phyloP scores from a whole-genome alignment of 495 filamentous ascomycete species.

The Penicillium atrosanguineum region DNA sequence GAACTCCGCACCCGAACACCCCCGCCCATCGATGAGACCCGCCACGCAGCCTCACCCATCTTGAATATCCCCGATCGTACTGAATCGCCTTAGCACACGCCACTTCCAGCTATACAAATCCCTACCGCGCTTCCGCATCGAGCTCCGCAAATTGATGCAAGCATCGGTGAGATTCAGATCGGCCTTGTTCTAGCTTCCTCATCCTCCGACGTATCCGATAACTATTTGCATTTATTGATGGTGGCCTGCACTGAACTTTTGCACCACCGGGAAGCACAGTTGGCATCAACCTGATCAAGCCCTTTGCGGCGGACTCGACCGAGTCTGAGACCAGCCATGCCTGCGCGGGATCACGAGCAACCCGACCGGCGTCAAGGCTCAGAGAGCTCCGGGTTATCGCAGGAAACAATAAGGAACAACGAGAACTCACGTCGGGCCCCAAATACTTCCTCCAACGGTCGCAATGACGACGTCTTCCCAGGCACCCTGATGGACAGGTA shows the following conservation, averaged over 20 bases:
- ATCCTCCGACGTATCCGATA: slow-evolving; percentile 9
- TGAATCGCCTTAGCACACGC: background rate
- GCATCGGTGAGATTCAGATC: slow-evolving; percentile 13
- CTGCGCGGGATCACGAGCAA: slow-evolving; percentile 31
- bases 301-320: slow-evolving; percentile 16
- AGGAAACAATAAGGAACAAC: slow-evolving; percentile 44
- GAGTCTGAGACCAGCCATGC: slow-evolving; percentile 31
- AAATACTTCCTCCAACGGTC: slow-evolving; percentile 25
- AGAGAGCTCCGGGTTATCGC: slow-evolving; percentile 44
- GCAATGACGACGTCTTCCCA: slow-evolving; percentile 30
- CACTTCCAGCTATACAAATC: background rate
- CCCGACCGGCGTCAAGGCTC: slow-evolving; percentile 42
- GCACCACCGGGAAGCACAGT: slow-evolving; percentile 14
- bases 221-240: slow-evolving; percentile 21
- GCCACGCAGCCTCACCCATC: background rate
- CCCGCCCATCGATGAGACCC: slow-evolving; percentile 15
- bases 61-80: background rate
- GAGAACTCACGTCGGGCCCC: slow-evolving; percentile 21
- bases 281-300: slow-evolving; percentile 22
- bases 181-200: slow-evolving; percentile 12
- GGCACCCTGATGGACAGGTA: slow-evolving; percentile 38
- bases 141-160: slow-evolving; percentile 17
- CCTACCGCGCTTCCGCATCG: slow-evolving; percentile 7
- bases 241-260: slow-evolving; percentile 7
- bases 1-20: slow-evolving; percentile 5